These are phyloP conservation scores for Nakaseomyces delphensis DNA, from an alignment of 1,139 yeast species.

Conservation along the genomic window DNA sequence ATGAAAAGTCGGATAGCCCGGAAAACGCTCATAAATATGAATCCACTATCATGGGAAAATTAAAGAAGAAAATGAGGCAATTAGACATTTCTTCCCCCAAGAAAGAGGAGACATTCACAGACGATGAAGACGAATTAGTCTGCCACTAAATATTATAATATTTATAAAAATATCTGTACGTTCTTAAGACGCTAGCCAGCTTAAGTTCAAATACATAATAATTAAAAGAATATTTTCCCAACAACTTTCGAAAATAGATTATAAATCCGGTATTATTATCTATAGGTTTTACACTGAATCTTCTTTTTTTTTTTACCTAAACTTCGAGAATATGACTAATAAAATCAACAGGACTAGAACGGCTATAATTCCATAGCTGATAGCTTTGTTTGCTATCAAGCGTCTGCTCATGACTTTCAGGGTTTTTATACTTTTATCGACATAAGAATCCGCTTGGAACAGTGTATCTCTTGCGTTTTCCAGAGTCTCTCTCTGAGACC, in stretches of 20 bases:
- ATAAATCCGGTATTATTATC: too few relatives aligned
- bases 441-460: conserved; percentile 85
- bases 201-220: too few relatives aligned
- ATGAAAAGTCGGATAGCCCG: not conserved
- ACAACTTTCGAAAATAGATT: too few relatives aligned
- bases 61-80: conserved; percentile 19
- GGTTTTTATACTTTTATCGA: conserved; percentile 82
- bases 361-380: conserved; percentile 91
- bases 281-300: too few relatives aligned
- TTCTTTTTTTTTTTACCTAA: conserved; percentile 26
- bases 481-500: conserved; percentile 92
- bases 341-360: conserved; percentile 76
- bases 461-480: conserved; percentile 75
- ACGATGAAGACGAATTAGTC: conserved; percentile 6
- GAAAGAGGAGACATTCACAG: not conserved
- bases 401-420: conserved; percentile 88
- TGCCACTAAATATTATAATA: conserved; percentile 1
- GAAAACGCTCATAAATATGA: conserved; percentile 16
- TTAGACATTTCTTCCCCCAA: conserved; percentile 10
- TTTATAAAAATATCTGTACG: not conserved
- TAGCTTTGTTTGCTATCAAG: conserved; percentile 87
- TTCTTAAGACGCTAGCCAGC: too few relatives aligned
- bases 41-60: conserved; percentile 15
- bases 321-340: conserved; percentile 79
- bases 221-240: too few relatives aligned